Percentiles rank a stretch among this genome's conserved stretches.
Conservation (phyloP, 2,329 filamentous ascomycete species). For the Drechmeria coniospora region DNA sequence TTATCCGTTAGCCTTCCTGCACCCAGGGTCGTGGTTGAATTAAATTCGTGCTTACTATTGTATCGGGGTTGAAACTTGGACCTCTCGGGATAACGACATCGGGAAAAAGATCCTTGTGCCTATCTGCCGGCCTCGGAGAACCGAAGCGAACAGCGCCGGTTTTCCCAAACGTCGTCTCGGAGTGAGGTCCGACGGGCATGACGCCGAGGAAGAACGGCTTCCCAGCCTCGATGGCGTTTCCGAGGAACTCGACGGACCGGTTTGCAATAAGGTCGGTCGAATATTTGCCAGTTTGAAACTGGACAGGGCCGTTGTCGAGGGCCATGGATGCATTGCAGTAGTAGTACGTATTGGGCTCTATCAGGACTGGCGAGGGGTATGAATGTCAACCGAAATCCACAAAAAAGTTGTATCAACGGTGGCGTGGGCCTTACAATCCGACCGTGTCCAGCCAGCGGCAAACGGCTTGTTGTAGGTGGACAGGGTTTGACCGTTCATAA, state of each 20-base stretch:
- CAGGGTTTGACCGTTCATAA: conserved; percentile 49
- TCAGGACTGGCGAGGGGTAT: conserved; percentile 13
- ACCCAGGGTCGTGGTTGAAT: no score
- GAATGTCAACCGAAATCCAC: no score
- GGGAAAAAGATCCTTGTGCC: conserved; percentile 47
- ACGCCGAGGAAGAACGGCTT: conserved; percentile 53
- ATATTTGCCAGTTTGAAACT: conserved; percentile 17
- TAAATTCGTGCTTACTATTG: no score
- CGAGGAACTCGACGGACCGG: conserved; percentile 44
- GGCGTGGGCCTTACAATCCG: conserved; percentile 10
- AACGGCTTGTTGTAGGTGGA: conserved; percentile 44
- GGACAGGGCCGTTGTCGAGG: conserved; percentile 9
- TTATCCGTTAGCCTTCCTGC: no score
- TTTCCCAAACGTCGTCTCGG: conserved; percentile 20
- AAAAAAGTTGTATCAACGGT: no score
- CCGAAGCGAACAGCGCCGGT: conserved; percentile 15
- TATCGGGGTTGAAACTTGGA: conserved; percentile 49
- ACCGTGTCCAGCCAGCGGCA: conserved; percentile 43
- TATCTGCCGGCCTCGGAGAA: conserved; percentile 39
- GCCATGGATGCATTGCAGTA: conserved; percentile 32
- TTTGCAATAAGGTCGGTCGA: conserved; percentile 41
- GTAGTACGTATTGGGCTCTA: conserved; percentile 21
- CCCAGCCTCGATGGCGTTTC: conserved; percentile 36
- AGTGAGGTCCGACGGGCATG: conserved; percentile 52
- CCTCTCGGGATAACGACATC: conserved; percentile 44